Evolutionary conservation across 2,329 filamentous ascomycete species (phyloP), one percentile per base, ranked within the genome.

Genomic region (Paracoccidioides brasiliensis): DNA sequence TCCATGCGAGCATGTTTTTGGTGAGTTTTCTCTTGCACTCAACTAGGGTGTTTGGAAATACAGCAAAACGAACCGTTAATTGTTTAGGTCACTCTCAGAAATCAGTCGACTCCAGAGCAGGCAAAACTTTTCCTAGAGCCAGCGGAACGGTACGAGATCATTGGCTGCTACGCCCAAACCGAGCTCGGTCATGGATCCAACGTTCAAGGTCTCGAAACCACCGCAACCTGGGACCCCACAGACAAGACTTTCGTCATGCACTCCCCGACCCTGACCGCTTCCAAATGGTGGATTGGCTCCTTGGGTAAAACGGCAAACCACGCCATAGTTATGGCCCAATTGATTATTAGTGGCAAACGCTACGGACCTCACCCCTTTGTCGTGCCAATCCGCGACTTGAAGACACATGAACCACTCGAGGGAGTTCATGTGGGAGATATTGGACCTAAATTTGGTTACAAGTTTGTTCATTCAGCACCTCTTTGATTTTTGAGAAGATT

Each of bases 221-320:
- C 80, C 0, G 85, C 85, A 0, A 88, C 81, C 0, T 90, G 85
- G 85, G 84, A 87, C 64, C 73, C 80, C 0, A 74, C 82, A 4
- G 83, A 88, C 69, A 85, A 87, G 76, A 87, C 82, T 3, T 90
- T 90, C 64, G 83, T 76, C 12, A 76, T 90, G 40, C 82, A 90
- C 69, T 88, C 84, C 0, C 86, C 86, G 8, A 76, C 81, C 58
- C 75, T 90, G 55, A 90, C 86, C 1, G 80, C 86, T 0, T 85
- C 84, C 38, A 91, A 91, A 67, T 91, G 86, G 86, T 90, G 87
- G 87, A 89, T 89, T 62, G 87, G 87, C 1, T 86, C 85, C 9
- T 76, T 90, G 3, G 87, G 86, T 53, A 78, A 84, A 62, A 84
- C 83, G 2, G 86, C 87, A 46, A 90, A 88, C 66, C 78, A 88